Percentiles rank a stretch among this genome's conserved stretches.
Conservation (phyloP, 495 filamentous ascomycete species). For the Bacidia rubella region DNA sequence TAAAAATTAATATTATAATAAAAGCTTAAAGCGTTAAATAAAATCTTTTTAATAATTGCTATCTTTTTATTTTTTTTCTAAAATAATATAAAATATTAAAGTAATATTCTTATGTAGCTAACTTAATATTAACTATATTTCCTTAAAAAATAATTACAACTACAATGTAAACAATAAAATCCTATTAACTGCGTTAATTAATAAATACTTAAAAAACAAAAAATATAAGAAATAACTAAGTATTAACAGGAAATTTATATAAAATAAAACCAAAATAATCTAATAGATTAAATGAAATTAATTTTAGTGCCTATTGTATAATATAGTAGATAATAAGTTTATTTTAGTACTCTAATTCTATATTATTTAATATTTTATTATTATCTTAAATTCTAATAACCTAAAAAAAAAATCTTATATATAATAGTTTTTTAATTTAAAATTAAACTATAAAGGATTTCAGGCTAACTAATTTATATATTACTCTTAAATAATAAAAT, state of each 20-base stretch:
- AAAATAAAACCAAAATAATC: constrained; percentile 2
- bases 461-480: not conserved
- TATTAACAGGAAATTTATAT: not conserved
- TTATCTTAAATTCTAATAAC: not conserved
- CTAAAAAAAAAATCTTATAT: not conserved
- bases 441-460: not conserved
- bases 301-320: not conserved
- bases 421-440: not conserved
- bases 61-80: not conserved
- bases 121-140: constrained; percentile 7
- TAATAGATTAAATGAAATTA: not conserved
- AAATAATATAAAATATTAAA: not conserved
- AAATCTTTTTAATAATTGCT: constrained; percentile 3
- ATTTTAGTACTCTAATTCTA: not conserved
- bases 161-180: not conserved
- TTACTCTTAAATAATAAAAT: not conserved
- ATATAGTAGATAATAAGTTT: not conserved
- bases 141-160: not conserved
- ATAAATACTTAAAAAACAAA: not conserved
- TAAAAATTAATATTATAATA: constrained; percentile 2
- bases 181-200: not conserved
- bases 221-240: constrained; percentile 6
- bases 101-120: not conserved
- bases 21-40: constrained; percentile 4
- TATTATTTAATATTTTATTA: not conserved